These are phyloP conservation scores for Tetrapisispora iriomotensis DNA, from an alignment of 805 yeast genomes.

Conservation along the genomic window DNA sequence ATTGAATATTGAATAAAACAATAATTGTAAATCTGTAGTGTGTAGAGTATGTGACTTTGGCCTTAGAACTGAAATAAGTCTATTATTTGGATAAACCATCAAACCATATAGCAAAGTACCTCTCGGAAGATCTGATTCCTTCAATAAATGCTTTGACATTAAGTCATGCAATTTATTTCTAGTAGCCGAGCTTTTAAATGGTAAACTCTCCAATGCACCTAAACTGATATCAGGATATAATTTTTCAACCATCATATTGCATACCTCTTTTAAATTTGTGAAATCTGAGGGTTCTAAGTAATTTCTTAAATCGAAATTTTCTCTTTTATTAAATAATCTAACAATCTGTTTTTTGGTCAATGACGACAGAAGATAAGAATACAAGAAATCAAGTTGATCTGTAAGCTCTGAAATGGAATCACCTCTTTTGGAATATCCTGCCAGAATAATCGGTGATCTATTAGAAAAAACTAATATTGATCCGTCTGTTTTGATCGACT, in stretches of 20 bases:
- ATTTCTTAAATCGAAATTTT: slow-evolving; percentile 74
- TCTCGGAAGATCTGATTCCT: slow-evolving; percentile 29
- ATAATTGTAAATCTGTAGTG: slow-evolving; percentile 69
- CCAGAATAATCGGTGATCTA: slow-evolving; percentile 59
- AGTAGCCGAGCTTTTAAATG: slow-evolving; percentile 45
- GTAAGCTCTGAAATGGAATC: slow-evolving; percentile 44
- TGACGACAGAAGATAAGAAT: slow-evolving; percentile 72
- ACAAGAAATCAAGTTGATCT: slow-evolving; percentile 60
- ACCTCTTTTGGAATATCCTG: slow-evolving; percentile 52
- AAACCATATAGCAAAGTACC: slow-evolving; percentile 64
- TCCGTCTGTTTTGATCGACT: slow-evolving; percentile 32
- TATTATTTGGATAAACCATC: slow-evolving; percentile 51
- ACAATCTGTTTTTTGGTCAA: slow-evolving; percentile 71
- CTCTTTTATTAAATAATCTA: slow-evolving; percentile 56
- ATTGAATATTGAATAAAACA: slow-evolving; percentile 59
- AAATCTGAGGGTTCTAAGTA: slow-evolving; percentile 67
- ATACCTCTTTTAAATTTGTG: slow-evolving; percentile 57
- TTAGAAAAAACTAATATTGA: slow-evolving; percentile 44
- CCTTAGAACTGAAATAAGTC: slow-evolving; percentile 57
- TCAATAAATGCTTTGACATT: slow-evolving; percentile 16
- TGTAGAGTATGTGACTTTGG: slow-evolving; percentile 72
- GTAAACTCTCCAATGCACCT: slow-evolving; percentile 56
- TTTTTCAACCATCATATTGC: slow-evolving; percentile 39
- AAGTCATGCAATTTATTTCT: slow-evolving; percentile 40
- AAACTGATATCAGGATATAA: slow-evolving; percentile 51